phyloP scores from a whole-genome alignment of 2,329 filamentous ascomycete genomes.

The Scedosporium boydii region DNA sequence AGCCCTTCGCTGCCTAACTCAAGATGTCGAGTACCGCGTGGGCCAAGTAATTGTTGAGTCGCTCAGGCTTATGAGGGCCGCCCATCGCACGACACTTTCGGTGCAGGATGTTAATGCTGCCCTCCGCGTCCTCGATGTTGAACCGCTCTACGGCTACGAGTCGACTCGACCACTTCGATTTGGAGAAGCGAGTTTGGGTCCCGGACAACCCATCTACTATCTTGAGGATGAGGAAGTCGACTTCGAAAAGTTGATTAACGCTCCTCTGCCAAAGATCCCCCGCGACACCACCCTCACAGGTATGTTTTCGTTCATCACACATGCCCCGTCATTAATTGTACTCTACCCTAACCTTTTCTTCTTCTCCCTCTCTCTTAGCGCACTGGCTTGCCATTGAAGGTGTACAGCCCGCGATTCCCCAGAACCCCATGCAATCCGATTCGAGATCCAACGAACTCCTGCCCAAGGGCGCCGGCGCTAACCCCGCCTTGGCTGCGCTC shows the following conservation, averaged over 20 bases:
- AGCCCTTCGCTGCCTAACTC: slow-evolving; percentile 74
- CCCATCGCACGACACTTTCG: slow-evolving; percentile 74
- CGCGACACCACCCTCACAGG: slow-evolving; percentile 87
- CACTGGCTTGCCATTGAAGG: slow-evolving; percentile 98
- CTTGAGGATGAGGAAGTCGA: slow-evolving; percentile 98
- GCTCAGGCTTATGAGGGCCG: slow-evolving; percentile 90
- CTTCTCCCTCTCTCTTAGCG: not conserved
- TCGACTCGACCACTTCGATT: slow-evolving; percentile 81
- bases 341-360: too few species aligned
- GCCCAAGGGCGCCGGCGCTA: slow-evolving; percentile 82
- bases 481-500: slow-evolving; percentile 69
- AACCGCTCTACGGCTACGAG: slow-evolving; percentile 94
- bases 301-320: slow-evolving; percentile 26
- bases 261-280: slow-evolving; percentile 86
- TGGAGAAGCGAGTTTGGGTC: slow-evolving; percentile 86
- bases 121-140: slow-evolving; percentile 77
- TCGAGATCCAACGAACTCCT: slow-evolving; percentile 75
- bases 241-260: slow-evolving; percentile 98
- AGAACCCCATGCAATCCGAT: slow-evolving; percentile 85
- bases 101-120: slow-evolving; percentile 87
- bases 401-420: slow-evolving; percentile 90
- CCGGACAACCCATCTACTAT: slow-evolving; percentile 91
- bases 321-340: not conserved
- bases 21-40: slow-evolving; percentile 92
- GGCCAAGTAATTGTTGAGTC: slow-evolving; percentile 90